Base-by-base conservation (phyloP, 2,329 filamentous ascomycete species). In the Colletotrichum cordylinicola region DNA sequence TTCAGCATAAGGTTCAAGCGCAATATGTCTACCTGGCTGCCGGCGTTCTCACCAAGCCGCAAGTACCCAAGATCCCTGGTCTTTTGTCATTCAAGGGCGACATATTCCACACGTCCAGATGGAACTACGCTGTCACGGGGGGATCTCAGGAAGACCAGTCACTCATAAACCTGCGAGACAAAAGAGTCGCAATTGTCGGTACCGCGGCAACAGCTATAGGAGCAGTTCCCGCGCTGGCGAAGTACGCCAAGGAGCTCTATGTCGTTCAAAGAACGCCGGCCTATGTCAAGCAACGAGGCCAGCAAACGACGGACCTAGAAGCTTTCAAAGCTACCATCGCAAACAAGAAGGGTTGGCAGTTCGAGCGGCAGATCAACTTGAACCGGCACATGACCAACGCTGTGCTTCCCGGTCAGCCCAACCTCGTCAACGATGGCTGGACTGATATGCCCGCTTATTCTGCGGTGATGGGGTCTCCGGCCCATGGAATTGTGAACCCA, bases 191-290 rank as follows among this genome's bases (percentile, higher is more conserved):
- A 2, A 82, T 90, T 61, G 81, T 90, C 31, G 89, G 88, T 27
- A 90, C 88, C 0, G 89, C 87, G 0, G 87, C 88, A 2, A 90
- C 87, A 0, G 86, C 85, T 1, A 82, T 90, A 4, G 86, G 88
- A 75, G 84, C 83, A 3, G 78, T 89, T 0, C 87, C 88, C 2
- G 77, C 82, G n/a, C 79, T 91, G 1, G 87, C 86, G 3, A 82
- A 86, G 61, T 88, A 84, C 71, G 86, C 88, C 0, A 86, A 88
- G 62, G 81, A 90, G 37, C 78, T 91, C 2, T 89, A 87, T 75
- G 88, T 91, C 21, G 85, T 91, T 78, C 90, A 92, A 79, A 87
- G 90, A 4, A 91, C 90, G 2, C 89, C 89, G 8, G 84, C 85
- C 0, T 82, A 81, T 0, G 82, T 89, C 6, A 83, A 83, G 16